These are phyloP conservation scores for Podaxis mareebaensis DNA, from an alignment of 768 basidiomycete genomes.

Conservation along the genomic window DNA sequence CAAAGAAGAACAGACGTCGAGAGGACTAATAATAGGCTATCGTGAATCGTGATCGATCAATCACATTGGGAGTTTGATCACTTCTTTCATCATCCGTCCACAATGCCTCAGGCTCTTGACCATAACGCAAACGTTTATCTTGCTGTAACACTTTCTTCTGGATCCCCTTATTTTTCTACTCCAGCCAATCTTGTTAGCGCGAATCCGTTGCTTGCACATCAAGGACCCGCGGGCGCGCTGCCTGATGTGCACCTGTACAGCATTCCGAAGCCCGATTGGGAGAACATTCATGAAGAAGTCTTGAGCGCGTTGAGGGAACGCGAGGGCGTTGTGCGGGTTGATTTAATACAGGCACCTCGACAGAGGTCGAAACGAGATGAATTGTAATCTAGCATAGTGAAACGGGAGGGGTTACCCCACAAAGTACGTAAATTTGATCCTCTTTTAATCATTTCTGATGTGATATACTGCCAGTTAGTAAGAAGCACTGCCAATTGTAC, in stretches of 20 bases:
- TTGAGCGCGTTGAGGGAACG: neutral
- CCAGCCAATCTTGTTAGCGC: conserved; percentile 32
- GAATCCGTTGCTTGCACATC: conserved; percentile 36
- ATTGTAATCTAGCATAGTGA: neutral
- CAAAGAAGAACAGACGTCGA: neutral
- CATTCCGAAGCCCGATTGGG: conserved; percentile 41
- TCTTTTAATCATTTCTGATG: neutral
- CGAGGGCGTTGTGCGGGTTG: conserved; percentile 10
- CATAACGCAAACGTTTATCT: conserved; percentile 42
- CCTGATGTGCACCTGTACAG: conserved; percentile 46
- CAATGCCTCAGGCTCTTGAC: conserved; percentile 32
- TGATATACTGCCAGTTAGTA: neutral
- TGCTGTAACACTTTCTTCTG: conserved; percentile 39
- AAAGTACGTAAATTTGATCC: neutral
- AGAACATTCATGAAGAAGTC: conserved; percentile 15
- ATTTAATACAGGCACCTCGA: conserved; percentile 4
- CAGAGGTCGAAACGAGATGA: conserved; percentile 14
- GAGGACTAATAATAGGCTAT: neutral
- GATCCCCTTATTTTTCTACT: conserved; percentile 30
- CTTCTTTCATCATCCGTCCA: neutral
- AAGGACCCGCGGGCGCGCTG: conserved; percentile 43
- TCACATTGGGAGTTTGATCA: neutral
- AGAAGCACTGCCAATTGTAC: neutral
- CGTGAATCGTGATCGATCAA: neutral
- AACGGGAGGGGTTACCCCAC: neutral